Base-by-base conservation (phyloP, 2,329 filamentous ascomycete genomes). In the Hymenoscyphus infarciens region DNA sequence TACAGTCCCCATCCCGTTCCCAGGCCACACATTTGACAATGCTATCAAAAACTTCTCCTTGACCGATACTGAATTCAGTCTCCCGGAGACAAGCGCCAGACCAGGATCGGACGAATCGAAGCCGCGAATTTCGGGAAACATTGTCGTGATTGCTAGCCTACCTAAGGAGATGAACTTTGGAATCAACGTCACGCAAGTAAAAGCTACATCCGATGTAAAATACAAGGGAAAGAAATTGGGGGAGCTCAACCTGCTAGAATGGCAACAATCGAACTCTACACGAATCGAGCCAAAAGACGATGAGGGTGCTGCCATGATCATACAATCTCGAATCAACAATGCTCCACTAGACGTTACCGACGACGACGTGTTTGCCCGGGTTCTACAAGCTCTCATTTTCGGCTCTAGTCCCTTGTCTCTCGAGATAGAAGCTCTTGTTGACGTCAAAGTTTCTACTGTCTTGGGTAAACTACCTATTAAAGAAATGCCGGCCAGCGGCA, bases 1-100 rank as follows among this genome's bases (percentile, higher is more conserved):
- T 59, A 93, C 88, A 0, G 82, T 98, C 0, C 92, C 93, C 2
- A 80, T 98, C 6, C 89, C 92, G 5, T 90, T 98, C 66, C 91
- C 92, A 0, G 92, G 92, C 5, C 86, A 87, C 63, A 87, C 87
- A 0, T 88, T 97, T 70, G 92, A 92, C 67, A 87, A 90, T 67
- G 78, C 97, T 16, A 89, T 99, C 73, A 89, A 88, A 69, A 94
- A 95, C 69, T 97, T 98, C 73, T 90, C 92, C 25, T 79, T 98
- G 67, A 86, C 87, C 1, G 85, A 97, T 72, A 91, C 96, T 49
- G 87, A 96, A 70, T 97, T 99, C 75, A 86, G 85, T 57, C 79
- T 99, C 55, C 95, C 95, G 0, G 86, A 92, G 70, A 89, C 91
- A 0, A 84, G 88, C 70, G 91, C 92, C 2, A 87, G 92, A 19